Percentiles rank a stretch among this genome's conserved stretches.
Conservation (phyloP, 1,139 yeast genomes). For the Blastobotrys serpentis region DNA sequence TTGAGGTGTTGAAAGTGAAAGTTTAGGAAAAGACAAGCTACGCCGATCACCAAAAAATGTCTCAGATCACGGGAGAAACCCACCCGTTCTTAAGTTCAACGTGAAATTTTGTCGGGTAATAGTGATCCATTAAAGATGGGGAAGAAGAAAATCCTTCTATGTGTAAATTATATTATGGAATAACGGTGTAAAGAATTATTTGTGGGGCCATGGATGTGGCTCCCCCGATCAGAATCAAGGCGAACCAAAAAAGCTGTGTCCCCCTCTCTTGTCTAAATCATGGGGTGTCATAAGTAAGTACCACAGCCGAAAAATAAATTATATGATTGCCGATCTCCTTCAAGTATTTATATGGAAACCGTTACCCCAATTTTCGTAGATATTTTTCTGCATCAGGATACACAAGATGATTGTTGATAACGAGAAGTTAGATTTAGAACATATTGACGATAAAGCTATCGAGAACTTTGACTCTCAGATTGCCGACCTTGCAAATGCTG, state of each 20-base stretch:
- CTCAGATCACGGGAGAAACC: background rate
- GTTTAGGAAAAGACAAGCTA: background rate
- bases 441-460: constrained; percentile 7
- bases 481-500: background rate
- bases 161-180: no score
- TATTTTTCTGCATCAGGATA: no score
- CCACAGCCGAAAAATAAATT: no score
- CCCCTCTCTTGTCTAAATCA: no score
- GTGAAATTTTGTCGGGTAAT: background rate
- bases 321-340: no score
- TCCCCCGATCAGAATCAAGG: no score
- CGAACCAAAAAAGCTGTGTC: no score
- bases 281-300: no score
- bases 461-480: background rate
- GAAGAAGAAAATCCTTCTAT: background rate
- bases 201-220: no score
- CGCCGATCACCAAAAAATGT: background rate
- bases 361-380: no score
- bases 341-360: no score
- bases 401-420: constrained; percentile 5
- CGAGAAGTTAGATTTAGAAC: constrained; percentile 2
- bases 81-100: background rate
- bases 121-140: background rate
- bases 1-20: background rate
- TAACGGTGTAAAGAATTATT: no score